These are phyloP conservation scores for Cinnamomum micranthum DNA, from an alignment of 164 flowering plant species.

Conservation along the genomic window DNA sequence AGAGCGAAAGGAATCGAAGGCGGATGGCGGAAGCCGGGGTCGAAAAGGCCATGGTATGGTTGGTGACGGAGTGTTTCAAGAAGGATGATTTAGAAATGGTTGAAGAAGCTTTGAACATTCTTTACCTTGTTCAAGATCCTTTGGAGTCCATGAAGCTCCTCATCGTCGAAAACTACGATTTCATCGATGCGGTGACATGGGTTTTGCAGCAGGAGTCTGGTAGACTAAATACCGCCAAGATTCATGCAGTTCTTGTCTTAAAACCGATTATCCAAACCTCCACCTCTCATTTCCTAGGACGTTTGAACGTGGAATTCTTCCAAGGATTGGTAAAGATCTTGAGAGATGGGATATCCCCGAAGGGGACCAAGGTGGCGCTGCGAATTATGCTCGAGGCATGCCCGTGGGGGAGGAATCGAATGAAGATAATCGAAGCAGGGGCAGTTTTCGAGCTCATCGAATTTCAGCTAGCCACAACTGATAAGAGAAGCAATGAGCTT, in stretches of 20 bases:
- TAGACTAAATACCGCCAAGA: conserved; percentile 7
- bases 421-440: conserved; percentile 44
- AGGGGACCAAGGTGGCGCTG: conserved; percentile 35
- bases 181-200: conserved; percentile 43
- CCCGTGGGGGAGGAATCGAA: conserved; percentile 43
- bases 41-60: conserved; percentile 21
- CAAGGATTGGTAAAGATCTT: conserved; percentile 21
- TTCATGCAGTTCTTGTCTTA: conserved; percentile 35
- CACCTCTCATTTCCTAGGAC: conserved; percentile 18
- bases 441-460: conserved; percentile 58
- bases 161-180: conserved; percentile 10
- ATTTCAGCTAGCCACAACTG: conserved; percentile 32
- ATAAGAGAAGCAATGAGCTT: conserved; percentile 40
- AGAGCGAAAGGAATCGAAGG: conserved; percentile 35
- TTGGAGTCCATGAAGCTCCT: conserved; percentile 10
- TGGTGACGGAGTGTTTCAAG: conserved; percentile 20
- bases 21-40: conserved; percentile 47
- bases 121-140: conserved; percentile 18
- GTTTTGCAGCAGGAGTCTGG: conserved; percentile 9
- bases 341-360: conserved; percentile 21
- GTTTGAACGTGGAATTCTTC: conserved; percentile 44
- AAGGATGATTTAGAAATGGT: conserved; percentile 19
- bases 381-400: conserved; percentile 35
- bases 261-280: conserved; percentile 29
- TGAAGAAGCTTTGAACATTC: conserved; percentile 42